These are phyloP conservation scores for Truncatella angustata DNA, from an alignment of 2,329 filamentous ascomycete species.

Conservation along the genomic window DNA sequence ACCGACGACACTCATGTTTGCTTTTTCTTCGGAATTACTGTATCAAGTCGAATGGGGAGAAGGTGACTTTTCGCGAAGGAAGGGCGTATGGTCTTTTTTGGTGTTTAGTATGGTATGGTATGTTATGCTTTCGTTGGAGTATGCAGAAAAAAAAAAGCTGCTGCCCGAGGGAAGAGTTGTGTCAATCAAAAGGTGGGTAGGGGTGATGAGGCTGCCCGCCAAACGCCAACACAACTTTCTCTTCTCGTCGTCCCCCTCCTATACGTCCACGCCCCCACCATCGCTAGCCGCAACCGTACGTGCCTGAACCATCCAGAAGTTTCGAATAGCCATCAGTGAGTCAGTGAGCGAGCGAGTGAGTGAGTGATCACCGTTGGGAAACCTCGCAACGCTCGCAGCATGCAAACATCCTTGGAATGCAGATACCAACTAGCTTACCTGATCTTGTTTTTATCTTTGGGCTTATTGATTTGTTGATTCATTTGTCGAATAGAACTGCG, in stretches of 20 bases:
- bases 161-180: neutral
- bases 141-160: conserved; percentile 7
- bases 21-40: neutral
- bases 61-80: conserved; percentile 3
- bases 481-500: too few relatives aligned
- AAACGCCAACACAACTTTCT: conserved; percentile 1
- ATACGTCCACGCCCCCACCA: conserved; percentile 8
- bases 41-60: neutral
- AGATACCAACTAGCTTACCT: too few relatives aligned
- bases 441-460: too few relatives aligned
- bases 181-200: conserved; percentile 11
- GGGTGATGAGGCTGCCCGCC: conserved; percentile 11
- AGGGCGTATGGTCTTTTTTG: conserved; percentile 2
- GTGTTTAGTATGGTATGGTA: neutral
- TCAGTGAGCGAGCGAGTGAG: too few relatives aligned
- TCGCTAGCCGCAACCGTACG: neutral
- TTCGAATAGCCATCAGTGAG: too few relatives aligned
- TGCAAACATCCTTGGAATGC: too few relatives aligned
- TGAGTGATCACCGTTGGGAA: too few relatives aligned
- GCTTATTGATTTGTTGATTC: too few relatives aligned
- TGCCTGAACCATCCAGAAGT: conserved; percentile 14
- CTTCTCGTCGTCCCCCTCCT: conserved; percentile 11
- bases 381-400: too few relatives aligned
- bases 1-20: conserved; percentile 44
- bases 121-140: neutral